These are phyloP conservation scores for Basidiobolus meristosporus DNA, from an alignment of 371 early-diverging fungal genomes.

Conservation along the genomic window DNA sequence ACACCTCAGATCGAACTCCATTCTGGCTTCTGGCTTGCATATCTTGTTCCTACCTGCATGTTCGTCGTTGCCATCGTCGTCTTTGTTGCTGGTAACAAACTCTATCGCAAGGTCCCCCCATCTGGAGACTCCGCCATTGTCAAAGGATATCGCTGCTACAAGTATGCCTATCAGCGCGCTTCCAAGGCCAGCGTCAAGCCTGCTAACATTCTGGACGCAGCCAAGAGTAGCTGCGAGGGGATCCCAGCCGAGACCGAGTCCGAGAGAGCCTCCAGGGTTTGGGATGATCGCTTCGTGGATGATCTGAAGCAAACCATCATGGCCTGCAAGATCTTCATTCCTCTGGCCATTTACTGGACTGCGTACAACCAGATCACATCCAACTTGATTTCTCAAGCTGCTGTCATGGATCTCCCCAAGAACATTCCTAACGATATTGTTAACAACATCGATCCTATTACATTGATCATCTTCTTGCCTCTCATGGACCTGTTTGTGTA, in stretches of 20 bases:
- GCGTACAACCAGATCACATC: conserved; percentile 52
- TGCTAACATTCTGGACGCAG: conserved; percentile 20
- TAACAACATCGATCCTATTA: conserved; percentile 22
- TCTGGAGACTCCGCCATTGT: conserved; percentile 20
- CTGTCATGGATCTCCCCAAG: conserved; percentile 32
- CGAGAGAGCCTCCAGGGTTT: conserved; percentile 3
- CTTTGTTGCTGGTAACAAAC: conserved; percentile 29
- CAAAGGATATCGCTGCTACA: conserved; percentile 20
- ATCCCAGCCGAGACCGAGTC: background rate
- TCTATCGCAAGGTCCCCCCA: conserved; percentile 34
- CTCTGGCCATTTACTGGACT: conserved; percentile 61
- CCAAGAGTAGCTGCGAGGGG: conserved; percentile 5
- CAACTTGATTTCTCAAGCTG: conserved; percentile 51
- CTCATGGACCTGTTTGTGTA: conserved; percentile 42
- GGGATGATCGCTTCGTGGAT: conserved; percentile 56
- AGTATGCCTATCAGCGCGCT: conserved; percentile 24
- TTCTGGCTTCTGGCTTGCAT: conserved; percentile 19
- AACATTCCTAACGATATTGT: conserved; percentile 31
- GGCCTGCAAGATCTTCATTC: conserved; percentile 49
- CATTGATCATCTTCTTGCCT: conserved; percentile 46
- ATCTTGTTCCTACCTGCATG: conserved; percentile 43
- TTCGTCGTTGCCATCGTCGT: conserved; percentile 35
- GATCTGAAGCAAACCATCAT: conserved; percentile 37
- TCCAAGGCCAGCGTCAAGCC: conserved; percentile 13
- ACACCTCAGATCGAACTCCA: conserved; percentile 11